Base-by-base conservation (phyloP, 2,329 filamentous ascomycete species). In the Magnaporthiopsis rhizophila region DNA sequence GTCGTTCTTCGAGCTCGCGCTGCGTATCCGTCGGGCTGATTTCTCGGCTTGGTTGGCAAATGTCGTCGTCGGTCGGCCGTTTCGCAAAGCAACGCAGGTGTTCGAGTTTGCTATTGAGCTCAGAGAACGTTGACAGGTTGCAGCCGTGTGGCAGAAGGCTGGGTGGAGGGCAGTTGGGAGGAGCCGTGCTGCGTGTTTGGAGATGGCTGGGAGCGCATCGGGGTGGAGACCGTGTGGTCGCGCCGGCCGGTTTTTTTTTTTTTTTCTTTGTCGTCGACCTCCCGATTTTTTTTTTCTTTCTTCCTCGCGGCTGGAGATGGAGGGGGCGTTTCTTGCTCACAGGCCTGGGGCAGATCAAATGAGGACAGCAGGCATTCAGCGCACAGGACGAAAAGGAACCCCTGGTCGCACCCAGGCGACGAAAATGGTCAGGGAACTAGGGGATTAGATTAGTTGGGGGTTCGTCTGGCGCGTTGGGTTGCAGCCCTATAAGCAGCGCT, bases 181-280 rank as follows among this genome's bases (percentile, higher is more conserved):
- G 69, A 62, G 61, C 34, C 61, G 61, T 57, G 45, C 32, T 45
- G 76, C 75, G 74, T 74, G 72, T 69, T 71, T 74, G 71, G 70
- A 71, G 74, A 79, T 78, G 79, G 79, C 77, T 80, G 78, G 78
- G 72, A 70, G 68, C 73, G 74, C 76, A 79, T 79, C 74, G 72
- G 73, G 72, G 74, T 70, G 71, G 71, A 71, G 69, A 67, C 67
- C 63, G 53, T 62, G 38, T 45, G 36, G 60, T 38, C 28, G 38
- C 50, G 62, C 38, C 32, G 28, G 61, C 61, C 61, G 30, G 12
- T 63, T 64, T 67, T 70, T 71, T 69, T 70, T 69, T 73, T 74
- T 74, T 72, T 73, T 71, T 78, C 72, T 71, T 64, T 65, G 34
- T 26, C 30, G 26, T 58, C 59, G 53, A 63, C 62, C 56, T 63